A percentile compares a stretch with the other conserved stretches of the same genome.
Conservation (phyloP, 2,329 filamentous ascomycete genomes). For the Cadophora sp. region DNA sequence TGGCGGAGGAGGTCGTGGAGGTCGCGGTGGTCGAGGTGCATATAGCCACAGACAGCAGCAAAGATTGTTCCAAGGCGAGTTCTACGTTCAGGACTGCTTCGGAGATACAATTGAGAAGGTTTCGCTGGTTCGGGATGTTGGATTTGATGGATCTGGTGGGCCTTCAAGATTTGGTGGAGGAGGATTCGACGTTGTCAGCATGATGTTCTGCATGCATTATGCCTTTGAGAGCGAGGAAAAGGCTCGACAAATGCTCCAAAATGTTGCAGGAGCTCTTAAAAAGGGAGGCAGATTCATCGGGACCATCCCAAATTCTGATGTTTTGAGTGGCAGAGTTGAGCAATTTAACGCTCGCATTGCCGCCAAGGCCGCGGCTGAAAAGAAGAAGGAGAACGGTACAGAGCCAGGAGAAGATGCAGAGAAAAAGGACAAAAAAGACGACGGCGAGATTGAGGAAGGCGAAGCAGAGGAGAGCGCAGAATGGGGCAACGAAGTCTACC, state of each 20-base stretch:
- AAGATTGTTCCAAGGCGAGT: constrained; percentile 82
- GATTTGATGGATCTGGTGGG: constrained; percentile 73
- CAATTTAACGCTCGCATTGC: constrained; percentile 69
- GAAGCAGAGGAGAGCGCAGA: constrained; percentile 71
- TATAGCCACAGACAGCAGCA: constrained; percentile 54
- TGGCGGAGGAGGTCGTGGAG: constrained; percentile 59
- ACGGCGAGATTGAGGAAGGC: constrained; percentile 62
- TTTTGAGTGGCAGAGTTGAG: constrained; percentile 80
- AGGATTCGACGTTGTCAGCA: constrained; percentile 94
- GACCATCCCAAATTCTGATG: constrained; percentile 95
- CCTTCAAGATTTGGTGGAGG: constrained; percentile 74
- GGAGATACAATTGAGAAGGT: constrained; percentile 83
- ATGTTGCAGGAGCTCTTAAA: constrained; percentile 87
- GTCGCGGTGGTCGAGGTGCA: constrained; percentile 58
- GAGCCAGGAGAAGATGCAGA: constrained; percentile 36
- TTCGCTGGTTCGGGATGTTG: constrained; percentile 82
- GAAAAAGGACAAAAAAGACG: constrained; percentile 35
- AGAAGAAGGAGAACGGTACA: constrained; percentile 49
- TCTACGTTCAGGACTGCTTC: constrained; percentile 92
- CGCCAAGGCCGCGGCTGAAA: constrained; percentile 45
- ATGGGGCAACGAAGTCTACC: constrained; percentile 95
- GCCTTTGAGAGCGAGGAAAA: constrained; percentile 93
- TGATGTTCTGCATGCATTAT: constrained; percentile 99
- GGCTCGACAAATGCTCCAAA: constrained; percentile 88
- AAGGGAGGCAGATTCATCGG: constrained; percentile 96